These are phyloP conservation scores for Penicillium diatomitis DNA, from an alignment of 495 filamentous ascomycete genomes.

Conservation along the genomic window DNA sequence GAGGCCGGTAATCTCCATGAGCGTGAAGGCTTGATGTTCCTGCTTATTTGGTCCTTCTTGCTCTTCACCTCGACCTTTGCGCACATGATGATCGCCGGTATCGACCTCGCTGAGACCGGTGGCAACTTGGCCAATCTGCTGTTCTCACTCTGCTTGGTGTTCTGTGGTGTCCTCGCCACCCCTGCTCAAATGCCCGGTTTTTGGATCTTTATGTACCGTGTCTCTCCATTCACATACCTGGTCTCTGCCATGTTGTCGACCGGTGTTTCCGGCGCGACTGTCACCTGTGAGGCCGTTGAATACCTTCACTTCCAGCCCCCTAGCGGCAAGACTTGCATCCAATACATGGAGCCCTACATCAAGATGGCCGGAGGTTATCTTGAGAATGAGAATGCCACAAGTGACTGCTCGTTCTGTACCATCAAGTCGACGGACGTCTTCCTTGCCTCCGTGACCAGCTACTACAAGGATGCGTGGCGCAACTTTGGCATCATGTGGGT, in stretches of 20 bases:
- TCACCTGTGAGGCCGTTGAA: constrained; percentile 52
- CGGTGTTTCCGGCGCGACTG: constrained; percentile 47
- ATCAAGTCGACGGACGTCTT: constrained; percentile 53
- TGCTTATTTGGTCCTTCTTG: constrained; percentile 47
- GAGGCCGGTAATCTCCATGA: constrained; percentile 34
- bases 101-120: constrained; percentile 53
- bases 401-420: constrained; percentile 54
- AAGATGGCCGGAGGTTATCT: constrained; percentile 45
- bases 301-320: constrained; percentile 44
- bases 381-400: constrained; percentile 36
- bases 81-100: constrained; percentile 55
- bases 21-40: constrained; percentile 50
- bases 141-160: constrained; percentile 54
- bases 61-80: constrained; percentile 55
- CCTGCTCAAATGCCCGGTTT: constrained; percentile 55
- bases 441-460: constrained; percentile 37
- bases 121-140: constrained; percentile 52
- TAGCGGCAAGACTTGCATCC: constrained; percentile 38
- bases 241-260: constrained; percentile 55
- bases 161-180: constrained; percentile 59
- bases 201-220: constrained; percentile 80
- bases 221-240: constrained; percentile 66
- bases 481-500: constrained; percentile 61
- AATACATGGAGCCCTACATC: constrained; percentile 50
- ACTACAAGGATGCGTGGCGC: constrained; percentile 57